Base-by-base conservation (phyloP, 148 eudicot genomes). In the Hydrangea macrophylla region DNA sequence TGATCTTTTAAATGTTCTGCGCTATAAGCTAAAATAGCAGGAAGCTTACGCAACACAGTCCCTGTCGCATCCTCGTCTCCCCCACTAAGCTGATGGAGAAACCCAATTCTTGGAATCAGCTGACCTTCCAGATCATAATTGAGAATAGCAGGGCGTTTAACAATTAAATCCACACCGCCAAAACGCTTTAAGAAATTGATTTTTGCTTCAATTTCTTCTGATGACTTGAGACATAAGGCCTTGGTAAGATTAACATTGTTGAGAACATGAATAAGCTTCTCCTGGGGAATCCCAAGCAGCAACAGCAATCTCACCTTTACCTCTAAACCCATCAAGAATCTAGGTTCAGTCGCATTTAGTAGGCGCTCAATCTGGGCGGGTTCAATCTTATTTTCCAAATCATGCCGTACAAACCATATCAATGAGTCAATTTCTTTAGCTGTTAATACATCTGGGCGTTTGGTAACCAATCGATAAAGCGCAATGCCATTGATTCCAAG, bases 71-170 rank as follows among this genome's bases (percentile, higher is more conserved):
- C 78, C 70, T 86, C 88, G 65, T 85, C 86, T 18, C 89, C 88
- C 9, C 84, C 86, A 67, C 97, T 87, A 59, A 94, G 67, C 66
- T 81, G 76, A 1, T 76, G 74, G n/a, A 94, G 78, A 75, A 83
- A 88, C 76, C 77, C 83, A 18, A 90, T 73, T 74, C 93, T 79
- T 3, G 97, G 96, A 55, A 84, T 65, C 50, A 94, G 69, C 67
- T 90, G 98, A 48, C 67, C 26, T 54, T 94, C 90, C 42, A 94
- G 67, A 83, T 94, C 97, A 77, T 83, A 90, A 65, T 90, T 81
- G 7, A 94, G 84, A 58, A 82, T 66, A 0, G 80, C 71, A 22
- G 98, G 98, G 22, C 92, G 84, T 50, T 84, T 77, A 44, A 85
- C 77, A 69, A 94, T 84, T 42, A 94, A 81, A 40, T 82, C 68